A percentile compares a stretch with the other conserved stretches of the same genome.
Conservation (phyloP, 2,329 filamentous ascomycete genomes). For the Colletotrichum sp. region DNA sequence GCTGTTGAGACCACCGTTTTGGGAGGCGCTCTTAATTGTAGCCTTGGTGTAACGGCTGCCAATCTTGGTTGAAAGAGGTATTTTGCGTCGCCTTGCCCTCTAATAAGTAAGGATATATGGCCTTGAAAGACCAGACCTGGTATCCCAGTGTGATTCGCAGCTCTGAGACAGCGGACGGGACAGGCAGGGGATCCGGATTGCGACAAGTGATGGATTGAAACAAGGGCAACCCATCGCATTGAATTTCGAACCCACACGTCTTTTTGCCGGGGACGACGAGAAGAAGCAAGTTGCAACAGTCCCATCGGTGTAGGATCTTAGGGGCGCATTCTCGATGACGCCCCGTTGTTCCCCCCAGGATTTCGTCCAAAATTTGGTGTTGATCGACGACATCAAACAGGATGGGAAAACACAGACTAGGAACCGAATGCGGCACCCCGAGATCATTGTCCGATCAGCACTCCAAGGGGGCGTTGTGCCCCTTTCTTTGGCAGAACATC, state of each 20-base stretch:
- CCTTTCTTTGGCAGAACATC: background rate
- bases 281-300: background rate
- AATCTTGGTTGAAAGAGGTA: background rate
- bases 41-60: background rate
- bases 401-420: background rate
- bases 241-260: background rate
- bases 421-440: background rate
- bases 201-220: background rate
- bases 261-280: background rate
- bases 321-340: background rate
- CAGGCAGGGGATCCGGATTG: background rate
- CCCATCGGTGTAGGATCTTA: background rate
- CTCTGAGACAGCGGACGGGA: background rate
- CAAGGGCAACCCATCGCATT: background rate
- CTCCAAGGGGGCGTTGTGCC: background rate
- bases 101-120: background rate
- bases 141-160: background rate
- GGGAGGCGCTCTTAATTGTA: background rate
- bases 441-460: background rate
- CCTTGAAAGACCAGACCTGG: background rate
- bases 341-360: background rate
- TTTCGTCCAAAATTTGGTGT: background rate
- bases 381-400: constrained; percentile 1
- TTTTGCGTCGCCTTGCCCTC: background rate
- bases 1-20: background rate